Evolutionary conservation across 2,329 filamentous ascomycete genomes (phyloP).

Genomic region (Aspergillus tamarii): DNA sequence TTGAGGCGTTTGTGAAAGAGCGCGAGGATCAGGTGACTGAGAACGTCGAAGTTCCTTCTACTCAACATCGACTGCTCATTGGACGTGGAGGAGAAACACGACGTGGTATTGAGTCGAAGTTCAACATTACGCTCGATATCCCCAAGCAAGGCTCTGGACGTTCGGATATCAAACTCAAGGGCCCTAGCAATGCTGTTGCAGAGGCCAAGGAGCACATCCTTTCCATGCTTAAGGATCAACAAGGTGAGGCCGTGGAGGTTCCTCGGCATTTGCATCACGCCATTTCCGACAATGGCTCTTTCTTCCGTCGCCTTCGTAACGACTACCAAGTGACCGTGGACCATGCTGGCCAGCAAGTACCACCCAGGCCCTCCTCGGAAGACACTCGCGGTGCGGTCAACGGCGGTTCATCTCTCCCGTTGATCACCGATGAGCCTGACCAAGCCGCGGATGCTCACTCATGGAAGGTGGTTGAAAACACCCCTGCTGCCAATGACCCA

Average conservation of each 20-base stretch:
- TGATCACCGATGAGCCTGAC: slow-evolving; percentile 86
- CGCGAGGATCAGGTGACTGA: slow-evolving; percentile 81
- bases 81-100: slow-evolving; percentile 88
- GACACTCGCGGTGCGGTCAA: slow-evolving; percentile 58
- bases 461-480: slow-evolving; percentile 75
- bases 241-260: slow-evolving; percentile 84
- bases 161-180: slow-evolving; percentile 83
- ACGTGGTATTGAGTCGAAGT: slow-evolving; percentile 80
- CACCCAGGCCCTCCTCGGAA: slow-evolving; percentile 64
- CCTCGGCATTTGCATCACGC: slow-evolving; percentile 81
- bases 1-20: slow-evolving; percentile 79
- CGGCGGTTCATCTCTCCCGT: slow-evolving; percentile 67
- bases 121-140: slow-evolving; percentile 85
- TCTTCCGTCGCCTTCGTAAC: slow-evolving; percentile 88
- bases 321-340: slow-evolving; percentile 89
- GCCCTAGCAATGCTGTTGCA: slow-evolving; percentile 75
- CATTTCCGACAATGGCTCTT: slow-evolving; percentile 80
- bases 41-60: slow-evolving; percentile 77
- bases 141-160: slow-evolving; percentile 84
- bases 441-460: slow-evolving; percentile 69
- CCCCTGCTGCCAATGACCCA: slow-evolving; percentile 28
- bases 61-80: slow-evolving; percentile 90
- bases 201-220: slow-evolving; percentile 84
- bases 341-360: slow-evolving; percentile 78
- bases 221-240: slow-evolving; percentile 77